Percentiles rank a stretch among this genome's conserved stretches.
phyloP scores from a whole-genome alignment of 2,329 filamentous ascomycete genomes.

The Hymenoscyphus salicellus region DNA sequence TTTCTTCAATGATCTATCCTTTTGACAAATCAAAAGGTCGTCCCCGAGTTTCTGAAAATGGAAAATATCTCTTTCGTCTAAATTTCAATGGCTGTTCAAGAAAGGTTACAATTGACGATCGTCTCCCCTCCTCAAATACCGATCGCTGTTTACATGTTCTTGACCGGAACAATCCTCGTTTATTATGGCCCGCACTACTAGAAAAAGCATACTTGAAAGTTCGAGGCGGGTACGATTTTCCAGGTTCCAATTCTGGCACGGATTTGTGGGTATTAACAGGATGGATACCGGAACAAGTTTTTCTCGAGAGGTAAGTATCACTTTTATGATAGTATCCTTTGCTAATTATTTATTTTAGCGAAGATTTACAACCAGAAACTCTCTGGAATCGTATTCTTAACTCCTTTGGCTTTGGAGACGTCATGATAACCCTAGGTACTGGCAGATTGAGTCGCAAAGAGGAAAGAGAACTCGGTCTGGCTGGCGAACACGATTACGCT shows the following conservation, averaged over 20 bases:
- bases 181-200: conserved; percentile 87
- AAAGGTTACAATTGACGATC: conserved; percentile 83
- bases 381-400: conserved; percentile 76
- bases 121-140: conserved; percentile 73
- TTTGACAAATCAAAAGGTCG: conserved; percentile 57
- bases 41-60: conserved; percentile 68
- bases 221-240: conserved; percentile 93
- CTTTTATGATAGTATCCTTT: neutral
- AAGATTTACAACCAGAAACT: conserved; percentile 71
- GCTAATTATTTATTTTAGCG: conserved; percentile 44
- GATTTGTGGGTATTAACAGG: conserved; percentile 90
- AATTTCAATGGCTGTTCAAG: conserved; percentile 95
- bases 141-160: conserved; percentile 79
- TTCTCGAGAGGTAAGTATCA: conserved; percentile 65
- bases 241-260: conserved; percentile 93
- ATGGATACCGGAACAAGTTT: conserved; percentile 96
- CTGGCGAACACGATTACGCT: conserved; percentile 91
- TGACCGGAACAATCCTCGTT: conserved; percentile 74
- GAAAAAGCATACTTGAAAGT: conserved; percentile 98
- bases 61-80: conserved; percentile 88
- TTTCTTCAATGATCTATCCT: conserved; percentile 72
- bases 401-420: conserved; percentile 73
- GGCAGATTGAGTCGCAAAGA: conserved; percentile 74
- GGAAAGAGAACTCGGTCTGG: conserved; percentile 76
- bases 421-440: conserved; percentile 86